A percentile compares a stretch with the other conserved stretches of the same genome.
Evolutionary conservation across 345 rosid genomes (phyloP).

Genomic region (Lumnitzera littorea): DNA sequence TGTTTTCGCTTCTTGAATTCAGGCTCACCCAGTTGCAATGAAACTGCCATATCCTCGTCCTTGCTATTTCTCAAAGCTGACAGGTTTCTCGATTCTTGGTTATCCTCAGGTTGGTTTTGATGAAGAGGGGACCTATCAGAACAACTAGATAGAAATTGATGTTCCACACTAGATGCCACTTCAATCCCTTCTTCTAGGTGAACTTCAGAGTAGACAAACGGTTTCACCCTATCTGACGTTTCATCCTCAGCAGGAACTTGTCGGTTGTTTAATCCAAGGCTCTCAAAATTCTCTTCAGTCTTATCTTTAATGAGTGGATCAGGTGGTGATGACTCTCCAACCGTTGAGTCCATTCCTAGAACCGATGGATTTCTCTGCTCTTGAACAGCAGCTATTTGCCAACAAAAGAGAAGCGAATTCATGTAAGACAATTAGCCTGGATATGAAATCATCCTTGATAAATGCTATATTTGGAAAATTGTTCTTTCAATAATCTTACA

Average conservation of each 20-base stretch:
- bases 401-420: background rate
- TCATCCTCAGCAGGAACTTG: conserved; percentile 30
- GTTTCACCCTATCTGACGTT: conserved; percentile 20
- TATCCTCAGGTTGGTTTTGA: conserved; percentile 26
- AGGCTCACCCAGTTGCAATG: conserved; percentile 66
- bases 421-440: too few species aligned
- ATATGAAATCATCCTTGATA: too few species aligned
- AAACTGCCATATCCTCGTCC: conserved; percentile 49
- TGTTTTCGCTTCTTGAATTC: conserved; percentile 61
- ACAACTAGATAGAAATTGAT: conserved; percentile 77
- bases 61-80: conserved; percentile 34
- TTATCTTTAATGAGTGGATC: conserved; percentile 44
- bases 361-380: conserved; percentile 71
- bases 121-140: conserved; percentile 32
- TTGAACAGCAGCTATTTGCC: conserved; percentile 51
- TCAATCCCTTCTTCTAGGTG: conserved; percentile 42
- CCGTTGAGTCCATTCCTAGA: conserved; percentile 58
- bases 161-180: conserved; percentile 50
- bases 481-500: too few species aligned
- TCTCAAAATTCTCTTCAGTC: conserved; percentile 46
- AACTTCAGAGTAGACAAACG: conserved; percentile 16
- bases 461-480: too few species aligned
- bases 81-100: conserved; percentile 24
- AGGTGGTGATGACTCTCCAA: conserved; percentile 68
- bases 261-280: conserved; percentile 30